Evolutionary conservation across 225 moss, liverwort and hornwort genomes (phyloP).

Genomic region (Takakia lepidozioides): DNA sequence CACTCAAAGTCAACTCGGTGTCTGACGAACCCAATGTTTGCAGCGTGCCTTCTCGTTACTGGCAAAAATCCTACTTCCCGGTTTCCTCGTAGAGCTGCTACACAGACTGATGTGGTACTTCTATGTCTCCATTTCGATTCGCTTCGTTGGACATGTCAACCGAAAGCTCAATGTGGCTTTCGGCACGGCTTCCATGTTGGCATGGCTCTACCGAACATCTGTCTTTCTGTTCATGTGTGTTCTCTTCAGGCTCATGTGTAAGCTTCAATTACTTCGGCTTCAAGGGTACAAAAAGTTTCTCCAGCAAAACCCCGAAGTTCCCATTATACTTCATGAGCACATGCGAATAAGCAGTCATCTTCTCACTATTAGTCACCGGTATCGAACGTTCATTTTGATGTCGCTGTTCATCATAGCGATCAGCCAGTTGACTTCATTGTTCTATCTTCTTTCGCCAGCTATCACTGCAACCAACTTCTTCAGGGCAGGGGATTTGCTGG

Average conservation of each 20-base stretch:
- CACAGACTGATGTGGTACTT: constrained; percentile 71
- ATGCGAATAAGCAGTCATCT: constrained; percentile 84
- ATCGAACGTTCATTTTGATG: constrained; percentile 62
- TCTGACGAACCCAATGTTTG: no score
- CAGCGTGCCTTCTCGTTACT: constrained; percentile 50
- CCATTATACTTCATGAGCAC: constrained; percentile 74
- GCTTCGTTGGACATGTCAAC: constrained; percentile 24
- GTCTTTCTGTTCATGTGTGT: constrained; percentile 82
- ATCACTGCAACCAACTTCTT: constrained; percentile 72
- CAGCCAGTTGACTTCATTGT: constrained; percentile 76
- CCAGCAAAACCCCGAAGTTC: constrained; percentile 63
- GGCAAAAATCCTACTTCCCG: constrained; percentile 55
- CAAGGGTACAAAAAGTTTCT: constrained; percentile 76
- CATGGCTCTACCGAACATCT: constrained; percentile 78
- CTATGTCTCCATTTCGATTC: constrained; percentile 47
- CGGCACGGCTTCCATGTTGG: constrained; percentile 34
- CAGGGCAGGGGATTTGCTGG: constrained; percentile 76
- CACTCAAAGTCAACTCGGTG: no score
- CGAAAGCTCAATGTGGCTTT: constrained; percentile 32
- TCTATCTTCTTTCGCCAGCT: constrained; percentile 48
- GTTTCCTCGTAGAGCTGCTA: constrained; percentile 33
- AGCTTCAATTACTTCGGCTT: constrained; percentile 72
- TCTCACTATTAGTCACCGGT: constrained; percentile 77
- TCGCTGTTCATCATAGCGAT: constrained; percentile 65
- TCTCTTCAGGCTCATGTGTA: constrained; percentile 83